A percentile compares a stretch with the other conserved stretches of the same genome.
Evolutionary conservation across 1,284 basidiomycete genomes (phyloP).

Genomic region (Blastosporella zonata): DNA sequence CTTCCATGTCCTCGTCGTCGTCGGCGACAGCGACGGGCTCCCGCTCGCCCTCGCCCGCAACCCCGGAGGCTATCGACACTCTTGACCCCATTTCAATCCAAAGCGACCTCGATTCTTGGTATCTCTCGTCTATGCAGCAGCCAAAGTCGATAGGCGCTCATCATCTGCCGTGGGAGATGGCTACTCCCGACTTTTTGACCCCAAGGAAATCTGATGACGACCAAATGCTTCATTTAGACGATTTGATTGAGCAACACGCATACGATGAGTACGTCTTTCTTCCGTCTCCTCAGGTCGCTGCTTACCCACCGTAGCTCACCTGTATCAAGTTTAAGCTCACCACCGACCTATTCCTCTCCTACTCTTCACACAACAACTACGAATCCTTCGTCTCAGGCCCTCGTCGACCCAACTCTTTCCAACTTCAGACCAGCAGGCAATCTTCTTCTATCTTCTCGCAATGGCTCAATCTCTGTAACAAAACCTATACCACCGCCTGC

Average conservation of each 20-base stretch:
- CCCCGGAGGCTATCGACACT: constrained; percentile 61
- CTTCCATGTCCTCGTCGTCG: constrained; percentile 52
- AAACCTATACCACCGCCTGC: constrained; percentile 62
- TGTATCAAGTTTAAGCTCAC: constrained; percentile 9
- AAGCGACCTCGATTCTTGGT: constrained; percentile 57
- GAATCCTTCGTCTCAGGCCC: constrained; percentile 14
- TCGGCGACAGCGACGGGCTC: constrained; percentile 55
- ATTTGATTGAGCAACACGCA: constrained; percentile 66
- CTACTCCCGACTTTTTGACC: constrained; percentile 32
- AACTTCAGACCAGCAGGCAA: constrained; percentile 29
- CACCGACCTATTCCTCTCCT: constrained; percentile 27
- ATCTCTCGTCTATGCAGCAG: constrained; percentile 37
- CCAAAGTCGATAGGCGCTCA: constrained; percentile 25
- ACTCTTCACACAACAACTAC: constrained; percentile 22
- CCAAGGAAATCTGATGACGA: constrained; percentile 45
- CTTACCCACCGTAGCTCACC: constrained; percentile 24
- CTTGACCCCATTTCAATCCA: constrained; percentile 47
- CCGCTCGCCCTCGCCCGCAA: constrained; percentile 67
- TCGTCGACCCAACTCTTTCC: constrained; percentile 23
- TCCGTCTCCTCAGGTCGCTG: constrained; percentile 15
- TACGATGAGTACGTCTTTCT: constrained; percentile 62
- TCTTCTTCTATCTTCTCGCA: constrained; percentile 33
- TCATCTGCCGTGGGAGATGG: constrained; percentile 37
- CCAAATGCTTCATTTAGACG: constrained; percentile 61
- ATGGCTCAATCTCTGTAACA: constrained; percentile 36